These are phyloP conservation scores for Suillus luteus DNA, from an alignment of 768 basidiomycete genomes.

Conservation along the genomic window DNA sequence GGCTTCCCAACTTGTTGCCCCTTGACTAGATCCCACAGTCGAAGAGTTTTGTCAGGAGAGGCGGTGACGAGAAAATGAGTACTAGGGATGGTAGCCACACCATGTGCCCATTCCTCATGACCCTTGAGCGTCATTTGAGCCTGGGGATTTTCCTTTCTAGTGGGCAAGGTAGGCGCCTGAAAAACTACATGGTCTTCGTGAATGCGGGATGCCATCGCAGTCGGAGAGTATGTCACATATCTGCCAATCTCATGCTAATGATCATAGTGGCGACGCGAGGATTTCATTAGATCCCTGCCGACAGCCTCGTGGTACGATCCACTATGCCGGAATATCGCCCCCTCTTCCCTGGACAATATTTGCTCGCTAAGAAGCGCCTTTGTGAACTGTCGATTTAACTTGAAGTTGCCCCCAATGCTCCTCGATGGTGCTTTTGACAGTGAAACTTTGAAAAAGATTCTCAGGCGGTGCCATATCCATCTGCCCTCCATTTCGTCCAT, in stretches of 20 bases:
- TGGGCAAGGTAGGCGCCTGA: background rate
- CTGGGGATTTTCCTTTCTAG: background rate
- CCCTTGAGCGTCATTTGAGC: background rate
- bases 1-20: slow-evolving; percentile 9
- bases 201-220: background rate
- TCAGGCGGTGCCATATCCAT: background rate
- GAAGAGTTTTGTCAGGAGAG: slow-evolving; percentile 12
- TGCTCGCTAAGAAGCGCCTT: background rate
- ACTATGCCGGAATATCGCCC: background rate
- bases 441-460: background rate
- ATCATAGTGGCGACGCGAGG: background rate
- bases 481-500: background rate
- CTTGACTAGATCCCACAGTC: slow-evolving; percentile 11
- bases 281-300: background rate
- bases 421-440: background rate
- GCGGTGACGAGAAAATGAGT: slow-evolving; percentile 14
- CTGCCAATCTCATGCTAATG: background rate
- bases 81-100: background rate
- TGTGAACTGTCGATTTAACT: background rate
- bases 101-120: background rate
- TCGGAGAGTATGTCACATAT: background rate
- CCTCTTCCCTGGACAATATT: too few relatives aligned
- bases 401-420: too few relatives aligned
- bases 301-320: background rate
- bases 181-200: background rate